A percentile compares a stretch with the other conserved stretches of the same genome.
Evolutionary conservation across 2,329 filamentous ascomycete species (phyloP).

Genomic region (Mariannaea elegans): DNA sequence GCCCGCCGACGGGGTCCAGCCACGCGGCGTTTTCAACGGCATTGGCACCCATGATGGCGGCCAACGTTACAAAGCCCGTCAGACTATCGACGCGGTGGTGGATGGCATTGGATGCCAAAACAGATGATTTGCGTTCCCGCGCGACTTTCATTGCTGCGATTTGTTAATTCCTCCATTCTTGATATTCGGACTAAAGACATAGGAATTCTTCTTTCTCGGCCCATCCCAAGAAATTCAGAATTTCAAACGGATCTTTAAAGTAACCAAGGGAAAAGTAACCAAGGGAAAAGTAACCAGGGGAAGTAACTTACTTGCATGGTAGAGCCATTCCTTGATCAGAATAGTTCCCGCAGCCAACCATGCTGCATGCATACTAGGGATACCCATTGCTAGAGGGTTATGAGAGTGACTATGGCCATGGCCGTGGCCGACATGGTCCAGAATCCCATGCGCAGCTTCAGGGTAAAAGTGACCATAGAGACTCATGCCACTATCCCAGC

Average conservation of each 20-base stretch:
- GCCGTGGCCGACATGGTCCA: slow-evolving; percentile 68
- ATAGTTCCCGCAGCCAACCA: slow-evolving; percentile 95
- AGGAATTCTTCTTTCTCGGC: not conserved
- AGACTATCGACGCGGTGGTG: slow-evolving; percentile 97
- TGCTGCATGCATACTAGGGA: slow-evolving; percentile 89
- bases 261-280: not conserved
- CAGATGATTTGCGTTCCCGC: slow-evolving; percentile 90
- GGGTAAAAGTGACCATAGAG: slow-evolving; percentile 79
- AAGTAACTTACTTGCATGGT: slow-evolving; percentile 84
- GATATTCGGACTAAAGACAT: slow-evolving; percentile 5
- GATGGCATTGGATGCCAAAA: slow-evolving; percentile 93
- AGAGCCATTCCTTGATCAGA: slow-evolving; percentile 94
- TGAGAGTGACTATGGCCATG: slow-evolving; percentile 75
- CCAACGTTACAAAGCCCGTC: slow-evolving; percentile 90
- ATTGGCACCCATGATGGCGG: slow-evolving; percentile 90
- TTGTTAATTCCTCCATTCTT: slow-evolving; percentile 30
- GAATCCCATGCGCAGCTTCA: slow-evolving; percentile 71
- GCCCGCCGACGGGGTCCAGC: slow-evolving; percentile 92
- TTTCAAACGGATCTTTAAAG: not conserved
- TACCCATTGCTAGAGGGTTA: slow-evolving; percentile 52
- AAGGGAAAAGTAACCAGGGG: no score
- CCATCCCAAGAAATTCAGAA: not conserved
- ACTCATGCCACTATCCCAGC: slow-evolving; percentile 74
- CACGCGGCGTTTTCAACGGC: slow-evolving; percentile 85
- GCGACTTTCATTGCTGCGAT: slow-evolving; percentile 90